Evolutionary conservation across 805 yeast species (phyloP), one percentile per base, ranked within the genome.

Genomic region (Saccharomycopsis oosterbeekiorum): DNA sequence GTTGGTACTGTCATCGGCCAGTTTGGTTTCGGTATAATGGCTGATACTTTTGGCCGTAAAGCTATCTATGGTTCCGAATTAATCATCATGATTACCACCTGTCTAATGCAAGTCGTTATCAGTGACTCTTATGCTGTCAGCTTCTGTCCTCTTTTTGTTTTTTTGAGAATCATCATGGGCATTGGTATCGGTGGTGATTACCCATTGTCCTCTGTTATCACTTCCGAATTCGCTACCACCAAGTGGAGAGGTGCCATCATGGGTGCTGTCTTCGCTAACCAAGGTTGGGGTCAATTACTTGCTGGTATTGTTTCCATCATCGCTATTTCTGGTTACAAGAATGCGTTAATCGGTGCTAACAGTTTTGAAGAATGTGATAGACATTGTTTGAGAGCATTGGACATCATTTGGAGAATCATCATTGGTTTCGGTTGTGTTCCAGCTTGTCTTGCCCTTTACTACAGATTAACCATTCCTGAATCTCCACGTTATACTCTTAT

Each of bases 121-220:
- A 97, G 96, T 69, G 69, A 73, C 9, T 82, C 96, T 26, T 81
- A 88, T 36, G 94, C 86, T 66, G 75, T 89, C 64, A 80, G 78
- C 70, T 86, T 89, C 69, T 82, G 83, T 61, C 96, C 94, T 54
- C 79, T 89, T 58, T 78, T 91, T 65, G 76, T 85, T 11, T 84
- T 86, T 70, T 85, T 84, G 77, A 87, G 97, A 83, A 85, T 90
- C 67, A 70, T 90, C 65, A 86, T 85, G 89, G 97, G 97, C 80
- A 86, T 91, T 69, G 97, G 97, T 84, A 91, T 90, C 68, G 97
- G 97, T 78, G 97, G 97, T 81, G 97, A 90, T 78, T 90, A 90
- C 74, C 97, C 97, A 67, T 80, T 91, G 70, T 89, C 96, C 17
- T 89, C 96, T 15, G 86, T 90, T 73, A 90, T 90, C 66, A 86